Evolutionary conservation across 2,329 filamentous ascomycete genomes (phyloP).

Genomic region (Fonsecaea monophora): DNA sequence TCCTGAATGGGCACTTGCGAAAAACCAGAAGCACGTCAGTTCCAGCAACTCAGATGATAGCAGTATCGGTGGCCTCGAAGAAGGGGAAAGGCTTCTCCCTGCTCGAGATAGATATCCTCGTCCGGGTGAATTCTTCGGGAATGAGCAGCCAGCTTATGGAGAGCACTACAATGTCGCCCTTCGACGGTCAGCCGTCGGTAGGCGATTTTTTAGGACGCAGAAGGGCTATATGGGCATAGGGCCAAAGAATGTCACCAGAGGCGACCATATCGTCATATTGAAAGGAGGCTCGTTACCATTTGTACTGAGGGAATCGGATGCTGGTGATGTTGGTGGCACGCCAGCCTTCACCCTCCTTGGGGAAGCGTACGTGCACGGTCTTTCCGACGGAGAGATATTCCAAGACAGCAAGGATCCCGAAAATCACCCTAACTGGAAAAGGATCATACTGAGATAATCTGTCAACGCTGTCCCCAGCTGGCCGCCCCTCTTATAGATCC

Average conservation of each 20-base stretch:
- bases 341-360: neutral
- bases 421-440: neutral
- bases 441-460: conserved; percentile 7
- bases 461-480: neutral
- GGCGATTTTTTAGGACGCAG: neutral
- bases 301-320: conserved; percentile 3
- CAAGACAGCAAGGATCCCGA: neutral
- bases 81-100: neutral
- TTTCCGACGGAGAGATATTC: conserved; percentile 1
- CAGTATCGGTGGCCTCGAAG: neutral
- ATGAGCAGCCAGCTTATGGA: neutral
- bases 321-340: neutral
- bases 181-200: neutral
- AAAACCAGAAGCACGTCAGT: neutral
- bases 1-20: neutral
- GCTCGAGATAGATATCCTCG: neutral
- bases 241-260: neutral
- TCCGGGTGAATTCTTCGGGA: neutral
- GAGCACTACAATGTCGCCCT: neutral
- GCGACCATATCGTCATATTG: conserved; percentile 1
- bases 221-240: conserved; percentile 9
- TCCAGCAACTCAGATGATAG: neutral
- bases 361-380: conserved; percentile 1
- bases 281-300: neutral
- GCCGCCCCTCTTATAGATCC: neutral